Conservation (phyloP, 805 yeast genomes). For the Ogataea angusta region DNA sequence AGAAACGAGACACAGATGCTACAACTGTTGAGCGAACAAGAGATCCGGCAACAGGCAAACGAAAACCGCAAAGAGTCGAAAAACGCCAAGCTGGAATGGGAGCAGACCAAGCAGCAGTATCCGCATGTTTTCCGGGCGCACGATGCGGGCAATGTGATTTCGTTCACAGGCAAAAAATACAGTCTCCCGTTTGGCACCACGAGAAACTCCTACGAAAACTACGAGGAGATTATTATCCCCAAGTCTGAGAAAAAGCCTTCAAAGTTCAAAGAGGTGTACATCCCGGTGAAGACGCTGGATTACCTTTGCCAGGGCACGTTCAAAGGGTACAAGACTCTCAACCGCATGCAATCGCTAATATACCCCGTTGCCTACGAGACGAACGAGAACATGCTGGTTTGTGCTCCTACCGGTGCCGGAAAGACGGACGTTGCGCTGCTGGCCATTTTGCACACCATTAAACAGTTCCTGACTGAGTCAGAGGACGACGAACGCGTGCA, state of each 20-base stretch:
- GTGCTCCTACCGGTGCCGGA: slow-evolving; percentile 99
- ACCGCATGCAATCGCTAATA: slow-evolving; percentile 86
- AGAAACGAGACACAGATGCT: slow-evolving; percentile 2
- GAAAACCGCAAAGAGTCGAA: slow-evolving; percentile 49
- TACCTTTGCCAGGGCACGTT: slow-evolving; percentile 81
- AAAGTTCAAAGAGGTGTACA: slow-evolving; percentile 44
- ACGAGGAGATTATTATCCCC: slow-evolving; percentile 84
- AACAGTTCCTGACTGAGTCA: slow-evolving; percentile 60
- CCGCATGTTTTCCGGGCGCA: slow-evolving; percentile 84
- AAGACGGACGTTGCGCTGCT: slow-evolving; percentile 90
- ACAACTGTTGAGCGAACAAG: slow-evolving; percentile 48
- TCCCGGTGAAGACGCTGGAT: slow-evolving; percentile 65
- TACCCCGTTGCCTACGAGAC: slow-evolving; percentile 90
- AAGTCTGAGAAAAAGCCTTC: slow-evolving; percentile 50
- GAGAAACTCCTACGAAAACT: slow-evolving; percentile 49
- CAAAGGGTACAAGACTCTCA: slow-evolving; percentile 69
- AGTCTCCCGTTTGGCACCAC: slow-evolving; percentile 80
- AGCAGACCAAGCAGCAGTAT: slow-evolving; percentile 48
- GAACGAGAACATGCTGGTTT: slow-evolving; percentile 90
- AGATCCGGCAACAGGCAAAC: slow-evolving; percentile 50
- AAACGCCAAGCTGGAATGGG: slow-evolving; percentile 47
- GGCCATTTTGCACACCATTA: slow-evolving; percentile 73
- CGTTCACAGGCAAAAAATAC: slow-evolving; percentile 77
- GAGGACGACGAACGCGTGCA: slow-evolving; percentile 45
- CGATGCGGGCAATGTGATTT: slow-evolving; percentile 65